These are phyloP conservation scores for Botryosphaeria dothidea DNA, from an alignment of 2,329 filamentous ascomycete genomes.

Conservation along the genomic window DNA sequence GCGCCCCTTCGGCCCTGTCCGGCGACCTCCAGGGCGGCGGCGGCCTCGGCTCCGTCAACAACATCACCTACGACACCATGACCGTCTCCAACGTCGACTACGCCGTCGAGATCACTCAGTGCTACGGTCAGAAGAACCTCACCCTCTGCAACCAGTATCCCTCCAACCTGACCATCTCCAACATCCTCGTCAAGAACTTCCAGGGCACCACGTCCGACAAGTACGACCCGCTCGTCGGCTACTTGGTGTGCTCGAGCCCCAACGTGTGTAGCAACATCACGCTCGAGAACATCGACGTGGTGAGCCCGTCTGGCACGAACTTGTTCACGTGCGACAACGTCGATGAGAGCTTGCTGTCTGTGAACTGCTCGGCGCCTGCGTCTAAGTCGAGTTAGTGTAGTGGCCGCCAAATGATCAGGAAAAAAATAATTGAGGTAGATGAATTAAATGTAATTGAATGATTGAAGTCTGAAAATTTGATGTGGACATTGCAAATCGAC, in stretches of 20 bases:
- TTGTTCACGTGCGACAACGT: conserved; percentile 15
- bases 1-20: conserved; percentile 55
- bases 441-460: too few relatives aligned
- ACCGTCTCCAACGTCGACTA: conserved; percentile 63
- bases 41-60: conserved; percentile 61
- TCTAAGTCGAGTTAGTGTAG: too few relatives aligned
- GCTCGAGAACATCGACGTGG: conserved; percentile 57
- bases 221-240: conserved; percentile 44
- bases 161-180: conserved; percentile 56
- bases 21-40: conserved; percentile 67
- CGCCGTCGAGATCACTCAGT: conserved; percentile 66
- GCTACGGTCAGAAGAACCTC: conserved; percentile 63
- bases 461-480: too few relatives aligned
- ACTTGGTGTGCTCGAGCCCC: conserved; percentile 46
- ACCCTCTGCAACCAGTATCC: conserved; percentile 63
- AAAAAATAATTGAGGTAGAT: background rate
- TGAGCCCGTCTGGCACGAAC: conserved; percentile 32
- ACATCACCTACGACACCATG: conserved; percentile 68
- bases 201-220: conserved; percentile 53
- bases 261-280: conserved; percentile 55
- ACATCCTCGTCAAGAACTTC: conserved; percentile 60
- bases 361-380: conserved; percentile 6
- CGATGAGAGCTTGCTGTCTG: background rate
- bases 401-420: too few relatives aligned
- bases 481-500: too few relatives aligned